Evolutionary conservation across 192 early-diverging fungal genomes (phyloP), one percentile per base, ranked within the genome.

Genomic region (Chytriomyces confervae): DNA sequence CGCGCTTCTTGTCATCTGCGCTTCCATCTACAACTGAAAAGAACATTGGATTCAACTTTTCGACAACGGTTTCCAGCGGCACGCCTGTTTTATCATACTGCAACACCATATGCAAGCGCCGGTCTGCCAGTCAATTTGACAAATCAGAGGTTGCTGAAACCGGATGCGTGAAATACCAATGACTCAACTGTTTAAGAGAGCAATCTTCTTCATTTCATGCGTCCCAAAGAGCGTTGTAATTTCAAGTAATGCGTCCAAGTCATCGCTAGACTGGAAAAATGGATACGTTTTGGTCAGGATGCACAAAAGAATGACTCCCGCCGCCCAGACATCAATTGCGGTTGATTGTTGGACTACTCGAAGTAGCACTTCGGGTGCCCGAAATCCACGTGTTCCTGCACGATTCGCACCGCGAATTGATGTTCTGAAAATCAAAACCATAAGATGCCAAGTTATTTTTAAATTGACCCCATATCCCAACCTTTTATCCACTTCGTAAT

Each of bases 261-360:
- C 97, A 78, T 95, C 94, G 51, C 86, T 88, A 0, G 94, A 94
- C 68, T 94, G 82, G 79, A 98, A 98, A 71, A 98, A 97, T 3
- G 97, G 96, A 75, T 94, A 98, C 36, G 90, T 81, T 7, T 91
- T 91, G 10, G 94, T 88, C 66, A 98, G 78, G 61, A 97, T 86
- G 43, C 87, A 93, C 6, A 95, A 77, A 11, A 98, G 71, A 46
- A 92, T 97, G 0, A 96, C 95, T 49, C 97, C 97, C 3, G 89
- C 95, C 2, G 95, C 89, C 97, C 97, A 98, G 5, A 98, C 87
- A 77, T 98, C 97, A 46, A 98, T 89, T 0, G 94, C 91, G 53
- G 84, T 84, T 9, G 94, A 92, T 77, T 98, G 97, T 66, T 90
- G 62, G 3, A 84, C 66, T 6, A 94, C 89, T 69, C 94, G 94